A percentile compares a stretch with the other conserved stretches of the same genome.
These are phyloP conservation scores for Pyrus betulifolia DNA, from an alignment of 306 rosid species.

Conservation along the genomic window DNA sequence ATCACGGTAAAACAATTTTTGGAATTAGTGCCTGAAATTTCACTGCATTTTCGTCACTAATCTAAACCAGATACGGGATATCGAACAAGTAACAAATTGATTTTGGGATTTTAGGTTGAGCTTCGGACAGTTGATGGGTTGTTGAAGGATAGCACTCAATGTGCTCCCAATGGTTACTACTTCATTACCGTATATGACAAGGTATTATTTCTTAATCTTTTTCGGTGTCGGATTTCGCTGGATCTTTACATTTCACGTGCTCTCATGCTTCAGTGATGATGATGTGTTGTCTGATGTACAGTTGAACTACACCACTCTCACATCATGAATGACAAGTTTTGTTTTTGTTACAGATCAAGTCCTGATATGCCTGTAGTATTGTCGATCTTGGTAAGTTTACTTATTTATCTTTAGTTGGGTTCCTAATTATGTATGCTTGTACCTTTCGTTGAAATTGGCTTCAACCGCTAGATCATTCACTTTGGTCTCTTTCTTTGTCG, in stretches of 20 bases:
- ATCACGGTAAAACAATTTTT: constrained; percentile 45
- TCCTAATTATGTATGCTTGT: no score
- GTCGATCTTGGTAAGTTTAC: no score
- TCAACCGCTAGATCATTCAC: no score
- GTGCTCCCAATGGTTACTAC: constrained; percentile 97
- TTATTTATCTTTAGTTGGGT: no score
- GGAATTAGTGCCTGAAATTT: not conserved
- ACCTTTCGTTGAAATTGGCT: no score
- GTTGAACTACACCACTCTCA: constrained; percentile 12
- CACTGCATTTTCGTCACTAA: no score
- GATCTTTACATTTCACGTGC: not conserved
- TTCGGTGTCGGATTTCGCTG: not conserved
- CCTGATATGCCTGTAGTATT: no score
- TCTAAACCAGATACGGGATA: no score
- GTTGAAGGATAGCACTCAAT: constrained; percentile 89
- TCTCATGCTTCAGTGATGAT: not conserved
- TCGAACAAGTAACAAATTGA: not conserved
- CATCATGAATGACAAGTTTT: constrained; percentile 11
- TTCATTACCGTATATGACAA: constrained; percentile 97
- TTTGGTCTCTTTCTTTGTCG: not conserved
- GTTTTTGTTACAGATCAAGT: not conserved
- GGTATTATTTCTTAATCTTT: constrained; percentile 29
- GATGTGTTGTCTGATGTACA: not conserved
- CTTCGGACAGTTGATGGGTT: constrained; percentile 88
- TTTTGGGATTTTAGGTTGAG: constrained; percentile 43